phyloP scores from a whole-genome alignment of 2,329 filamentous ascomycete genomes.

The Coniella lustricola region DNA sequence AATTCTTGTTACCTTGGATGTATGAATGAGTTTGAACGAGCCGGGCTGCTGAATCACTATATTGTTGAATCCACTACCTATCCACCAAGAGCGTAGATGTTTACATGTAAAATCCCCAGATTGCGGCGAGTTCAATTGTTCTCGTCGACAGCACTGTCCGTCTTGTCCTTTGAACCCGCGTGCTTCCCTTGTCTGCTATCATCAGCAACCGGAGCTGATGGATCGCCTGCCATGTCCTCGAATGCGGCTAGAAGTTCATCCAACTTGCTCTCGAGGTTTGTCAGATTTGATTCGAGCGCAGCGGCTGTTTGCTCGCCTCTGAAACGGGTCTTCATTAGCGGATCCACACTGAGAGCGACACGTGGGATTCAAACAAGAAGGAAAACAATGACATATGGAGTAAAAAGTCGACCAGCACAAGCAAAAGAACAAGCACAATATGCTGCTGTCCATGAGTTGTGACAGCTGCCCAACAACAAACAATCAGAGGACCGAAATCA shows the following conservation, averaged over 20 bases:
- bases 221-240: conserved; percentile 23
- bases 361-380: neutral
- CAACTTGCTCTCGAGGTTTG: conserved; percentile 46
- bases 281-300: conserved; percentile 45
- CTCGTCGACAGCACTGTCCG: neutral
- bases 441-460: too few species aligned
- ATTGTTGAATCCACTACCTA: too few species aligned
- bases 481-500: neutral
- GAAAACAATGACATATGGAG: neutral
- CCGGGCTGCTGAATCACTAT: too few species aligned
- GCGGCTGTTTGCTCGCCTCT: conserved; percentile 50
- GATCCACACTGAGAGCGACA: neutral
- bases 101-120: too few species aligned
- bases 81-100: too few species aligned
- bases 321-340: neutral
- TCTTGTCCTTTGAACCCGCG: neutral
- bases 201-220: neutral
- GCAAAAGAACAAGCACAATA: neutral
- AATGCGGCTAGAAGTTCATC: conserved; percentile 46
- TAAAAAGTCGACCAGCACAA: neutral
- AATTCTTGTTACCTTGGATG: too few species aligned
- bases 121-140: neutral
- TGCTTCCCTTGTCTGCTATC: neutral
- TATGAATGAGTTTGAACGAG: too few species aligned
- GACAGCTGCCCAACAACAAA: too few species aligned